Percentiles rank a stretch among this genome's conserved stretches.
Evolutionary conservation across 345 rosid species (phyloP).

Genomic region (Linum lewisii): DNA sequence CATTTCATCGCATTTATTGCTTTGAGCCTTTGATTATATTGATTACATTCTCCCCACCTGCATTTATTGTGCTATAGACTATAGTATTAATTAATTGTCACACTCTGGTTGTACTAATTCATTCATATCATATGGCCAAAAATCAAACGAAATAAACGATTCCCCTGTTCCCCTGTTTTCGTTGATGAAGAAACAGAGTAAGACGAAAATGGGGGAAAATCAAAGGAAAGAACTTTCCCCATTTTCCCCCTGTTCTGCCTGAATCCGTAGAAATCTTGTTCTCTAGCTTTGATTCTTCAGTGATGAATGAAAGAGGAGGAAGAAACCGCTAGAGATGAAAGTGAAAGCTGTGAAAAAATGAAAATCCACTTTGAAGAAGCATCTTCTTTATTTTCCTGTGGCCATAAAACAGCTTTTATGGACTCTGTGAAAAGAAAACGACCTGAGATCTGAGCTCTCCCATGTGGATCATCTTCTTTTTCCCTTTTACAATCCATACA

Average conservation of each 20-base stretch:
- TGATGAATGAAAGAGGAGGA: not conserved
- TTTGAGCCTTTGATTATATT: too few species aligned
- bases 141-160: too few species aligned
- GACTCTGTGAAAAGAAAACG: constrained; percentile 23
- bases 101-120: too few species aligned
- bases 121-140: not conserved
- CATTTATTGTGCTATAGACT: constrained; percentile 10
- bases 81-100: too few species aligned
- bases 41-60: not conserved
- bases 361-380: not conserved
- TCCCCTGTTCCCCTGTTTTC: too few species aligned
- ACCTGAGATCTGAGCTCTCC: not conserved
- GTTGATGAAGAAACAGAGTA: too few species aligned
- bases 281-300: not conserved
- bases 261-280: not conserved
- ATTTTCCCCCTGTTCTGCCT: too few species aligned
- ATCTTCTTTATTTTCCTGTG: constrained; percentile 17
- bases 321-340: not conserved
- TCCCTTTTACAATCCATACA: constrained; percentile 30
- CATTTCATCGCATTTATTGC: constrained; percentile 13
- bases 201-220: too few species aligned
- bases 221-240: too few species aligned
- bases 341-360: not conserved
- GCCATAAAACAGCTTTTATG: constrained; percentile 20
- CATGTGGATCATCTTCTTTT: constrained; percentile 14